Base-by-base conservation (phyloP, 371 early-diverging fungal genomes). In the Saksenaea vasiformis region DNA sequence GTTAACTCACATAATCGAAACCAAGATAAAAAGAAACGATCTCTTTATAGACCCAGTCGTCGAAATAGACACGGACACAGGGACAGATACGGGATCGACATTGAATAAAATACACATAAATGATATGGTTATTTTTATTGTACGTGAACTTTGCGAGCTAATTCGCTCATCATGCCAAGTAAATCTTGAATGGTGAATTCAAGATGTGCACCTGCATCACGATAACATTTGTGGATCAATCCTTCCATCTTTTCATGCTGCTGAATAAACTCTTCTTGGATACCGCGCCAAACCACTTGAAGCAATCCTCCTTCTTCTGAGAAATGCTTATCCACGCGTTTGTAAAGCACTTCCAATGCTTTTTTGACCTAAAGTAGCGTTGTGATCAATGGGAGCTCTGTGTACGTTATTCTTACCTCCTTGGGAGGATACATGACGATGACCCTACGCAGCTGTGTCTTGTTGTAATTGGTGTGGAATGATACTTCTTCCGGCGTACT, bases 251-350 rank as follows among this genome's bases (percentile, higher is more conserved):
- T 84, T 64, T 91, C 87, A 64, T 94, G 87, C 71, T 91, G 90
- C 27, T 85, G 86, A 55, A 93, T 86, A 55, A 93, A 85, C 51
- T 95, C 96, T 64, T 95, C 93, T 60, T 94, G 92, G 41, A 96
- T 93, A 10, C 90, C 91, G 54, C 93, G 83, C 97, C 98, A 97
- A 0, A 97, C 92, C 1, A 96, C 92, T 66, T 91, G 93, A 4
- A 94, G 66, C 26, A 98, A 71, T 0, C 90, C 88, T 39, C 89
- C 93, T 66, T 92, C 92, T 35, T 93, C 93, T 2, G 91, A 80
- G 69, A 93, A 95, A 72, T 96, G 97, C 69, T 96, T 96, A 56
- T 96, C 95, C 1, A 97, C 96, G 41, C 94, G 87, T 62, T 92
- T 94, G 69, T 95, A 94, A 13, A 96, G 75, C 15, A 82, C 79